These are phyloP conservation scores for Stagonosporopsis tanaceti DNA, from an alignment of 2,329 filamentous ascomycete species.

Conservation along the genomic window DNA sequence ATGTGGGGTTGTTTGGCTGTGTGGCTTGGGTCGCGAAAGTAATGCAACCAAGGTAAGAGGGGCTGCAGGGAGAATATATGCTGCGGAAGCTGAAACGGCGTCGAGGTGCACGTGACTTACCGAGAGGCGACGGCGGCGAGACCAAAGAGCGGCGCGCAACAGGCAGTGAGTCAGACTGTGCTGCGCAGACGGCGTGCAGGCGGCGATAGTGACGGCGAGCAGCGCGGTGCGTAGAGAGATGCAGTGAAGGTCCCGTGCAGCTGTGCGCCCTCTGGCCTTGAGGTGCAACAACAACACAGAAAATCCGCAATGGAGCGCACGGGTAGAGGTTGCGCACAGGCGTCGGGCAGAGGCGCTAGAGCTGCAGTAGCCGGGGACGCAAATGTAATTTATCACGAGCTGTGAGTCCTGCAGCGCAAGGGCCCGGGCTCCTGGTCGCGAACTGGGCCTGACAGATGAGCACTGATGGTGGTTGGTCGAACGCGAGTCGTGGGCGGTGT, in stretches of 20 bases:
- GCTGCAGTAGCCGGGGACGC: constrained; percentile 31
- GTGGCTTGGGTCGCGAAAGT: constrained; percentile 30
- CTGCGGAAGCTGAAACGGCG: constrained; percentile 39
- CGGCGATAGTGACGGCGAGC: constrained; percentile 33
- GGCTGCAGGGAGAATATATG: constrained; percentile 34
- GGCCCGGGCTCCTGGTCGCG: constrained; percentile 26
- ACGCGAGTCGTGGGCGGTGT: constrained; percentile 37
- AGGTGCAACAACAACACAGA: constrained; percentile 34
- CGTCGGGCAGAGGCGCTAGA: constrained; percentile 30
- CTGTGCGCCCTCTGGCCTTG: constrained; percentile 23
- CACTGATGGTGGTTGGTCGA: constrained; percentile 33
- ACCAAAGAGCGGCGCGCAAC: constrained; percentile 23
- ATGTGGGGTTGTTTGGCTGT: constrained; percentile 22
- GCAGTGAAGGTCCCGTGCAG: constrained; percentile 31
- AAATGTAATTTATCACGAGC: constrained; percentile 18
- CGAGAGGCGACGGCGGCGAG: constrained; percentile 42
- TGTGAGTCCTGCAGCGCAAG: constrained; percentile 17
- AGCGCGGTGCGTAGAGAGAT: constrained; percentile 27
- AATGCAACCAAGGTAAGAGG: constrained; percentile 25
- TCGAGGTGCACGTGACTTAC: constrained; percentile 44
- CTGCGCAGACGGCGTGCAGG: constrained; percentile 20
- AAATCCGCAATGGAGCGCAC: constrained; percentile 29
- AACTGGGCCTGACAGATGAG: constrained; percentile 28
- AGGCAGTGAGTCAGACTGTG: constrained; percentile 38
- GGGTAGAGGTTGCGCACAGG: constrained; percentile 31